Base-by-base conservation (phyloP, 257 asterid genomes). In the Ilex asprella region DNA sequence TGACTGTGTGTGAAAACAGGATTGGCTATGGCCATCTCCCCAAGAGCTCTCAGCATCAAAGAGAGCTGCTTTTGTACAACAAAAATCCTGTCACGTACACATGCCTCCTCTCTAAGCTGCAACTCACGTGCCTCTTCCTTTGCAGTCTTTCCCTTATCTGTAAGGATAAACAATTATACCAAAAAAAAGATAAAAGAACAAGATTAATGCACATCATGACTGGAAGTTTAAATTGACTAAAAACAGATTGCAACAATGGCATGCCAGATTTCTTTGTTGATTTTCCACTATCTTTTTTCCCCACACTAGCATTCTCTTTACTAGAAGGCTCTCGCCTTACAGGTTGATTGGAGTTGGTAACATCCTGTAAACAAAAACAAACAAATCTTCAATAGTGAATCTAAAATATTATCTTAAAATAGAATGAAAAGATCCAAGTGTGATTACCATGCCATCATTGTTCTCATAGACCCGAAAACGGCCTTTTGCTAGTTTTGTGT, bases 71-170 rank as follows among this genome's bases (percentile, higher is more conserved):
- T 81, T 75, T 89, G 88, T 70, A 86, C 80, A 58, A 66, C 68
- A 70, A 64, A 58, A 67, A 89, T 86, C 81, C 72, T 86, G 60
- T 82, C 82, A 60, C 97, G 97, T 66, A 92, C 73, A 61, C 46
- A 53, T 50, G 82, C 75, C 81, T 92, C 99, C 77, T 89, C 99
- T 75, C 71, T 82, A 55, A 92, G 94, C 87, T 82, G 97, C 88
- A 85, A 72, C 55, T 89, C 99, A 56, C 94, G 99, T 16, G 97
- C 99, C 81, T 92, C 99, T 81, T 92, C 99, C 80, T 92, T 92
- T 47, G 99, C 93, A 39, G 87, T 83, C 69, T 92, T 92, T 65
- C 82, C 74, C 82, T 89, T 92, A 58, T 92, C 99, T 86, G 66
- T 32, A 76, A 59, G 51, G 61, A 65, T 61, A 11, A 66, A 59